Evolutionary conservation across 345 rosid genomes (phyloP), one percentile per base, ranked within the genome.

Genomic region (Erucastrum elatum): DNA sequence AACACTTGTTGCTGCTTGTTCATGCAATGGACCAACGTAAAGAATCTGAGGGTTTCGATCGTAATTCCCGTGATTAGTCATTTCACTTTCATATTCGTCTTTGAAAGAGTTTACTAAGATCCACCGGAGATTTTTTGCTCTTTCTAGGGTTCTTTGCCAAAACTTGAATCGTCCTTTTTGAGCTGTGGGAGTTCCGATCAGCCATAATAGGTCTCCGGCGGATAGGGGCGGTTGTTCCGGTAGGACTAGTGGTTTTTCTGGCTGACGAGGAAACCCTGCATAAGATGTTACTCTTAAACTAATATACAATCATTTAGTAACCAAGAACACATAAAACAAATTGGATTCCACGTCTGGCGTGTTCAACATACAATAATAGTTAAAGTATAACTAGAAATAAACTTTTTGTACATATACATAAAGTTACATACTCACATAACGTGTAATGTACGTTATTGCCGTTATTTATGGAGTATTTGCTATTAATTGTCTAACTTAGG

Each of bases 161-260:
- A 94, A 94, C 56, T 80, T 81, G 83, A 94, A 91, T 79, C 98
- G 84, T 17, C 81, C 87, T 73, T 78, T 84, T 68, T 82, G 84
- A 68, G 92, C 68, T 15, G 84, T 37, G 6, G 77, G 75, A 26
- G 77, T 80, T 84, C 98, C 98, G 12, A 94, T 90, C 16, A 94
- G 58, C 98, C 98, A 94, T 2, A 93, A 88, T 39, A 94, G 89
- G 70, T 90, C 92, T 15, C 82, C 86, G 15, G 89, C 68, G 2
- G 88, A 84, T 21, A 91, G 71, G 33, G 75, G 56, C 0, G 89
- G 88, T 64, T 86, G 88, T 6, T 77, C 71, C 0, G 87, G 84
- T 21, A 81, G 60, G 26, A 68, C 49, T 12, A 64, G 3, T 66
- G 70, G 30, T 16, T 44, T 80, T 30, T 74, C 90, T 12, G 13